Conservation (phyloP, 495 filamentous ascomycete species). For the Evansstolkia leycettana region DNA sequence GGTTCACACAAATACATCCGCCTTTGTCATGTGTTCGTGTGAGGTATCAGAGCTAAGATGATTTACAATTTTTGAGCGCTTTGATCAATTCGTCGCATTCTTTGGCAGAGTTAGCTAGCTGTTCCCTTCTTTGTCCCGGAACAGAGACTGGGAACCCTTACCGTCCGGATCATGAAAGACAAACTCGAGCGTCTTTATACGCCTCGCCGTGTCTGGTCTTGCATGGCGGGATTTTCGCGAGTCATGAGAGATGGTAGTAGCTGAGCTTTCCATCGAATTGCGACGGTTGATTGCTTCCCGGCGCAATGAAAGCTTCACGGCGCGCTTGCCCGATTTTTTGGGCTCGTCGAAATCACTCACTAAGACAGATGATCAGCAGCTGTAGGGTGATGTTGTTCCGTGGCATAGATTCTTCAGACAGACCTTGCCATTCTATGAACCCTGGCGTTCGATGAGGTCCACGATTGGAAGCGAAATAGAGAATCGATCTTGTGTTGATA, state of each 20-base stretch:
- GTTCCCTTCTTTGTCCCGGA: no score
- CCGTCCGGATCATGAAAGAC: conserved; percentile 21
- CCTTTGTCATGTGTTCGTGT: no score
- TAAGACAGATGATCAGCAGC: background rate
- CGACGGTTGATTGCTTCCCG: background rate
- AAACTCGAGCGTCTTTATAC: background rate
- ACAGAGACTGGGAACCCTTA: no score
- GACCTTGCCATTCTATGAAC: background rate
- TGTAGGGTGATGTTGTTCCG: background rate
- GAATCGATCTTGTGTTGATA: background rate
- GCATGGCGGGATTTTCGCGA: background rate
- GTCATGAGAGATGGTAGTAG: background rate
- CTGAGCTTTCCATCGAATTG: background rate
- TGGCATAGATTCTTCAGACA: background rate
- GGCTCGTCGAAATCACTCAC: background rate
- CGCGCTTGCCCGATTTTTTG: background rate
- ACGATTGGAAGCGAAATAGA: background rate
- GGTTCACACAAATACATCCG: no score
- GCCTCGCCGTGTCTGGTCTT: background rate
- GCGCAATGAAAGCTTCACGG: background rate
- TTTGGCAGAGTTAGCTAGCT: no score
- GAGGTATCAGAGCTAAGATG: no score
- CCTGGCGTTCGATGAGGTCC: background rate
- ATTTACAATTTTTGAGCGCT: no score
- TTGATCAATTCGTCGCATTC: no score